Evolutionary conservation across 2,329 filamentous ascomycete species (phyloP).

Genomic region (Didymella pomorum): DNA sequence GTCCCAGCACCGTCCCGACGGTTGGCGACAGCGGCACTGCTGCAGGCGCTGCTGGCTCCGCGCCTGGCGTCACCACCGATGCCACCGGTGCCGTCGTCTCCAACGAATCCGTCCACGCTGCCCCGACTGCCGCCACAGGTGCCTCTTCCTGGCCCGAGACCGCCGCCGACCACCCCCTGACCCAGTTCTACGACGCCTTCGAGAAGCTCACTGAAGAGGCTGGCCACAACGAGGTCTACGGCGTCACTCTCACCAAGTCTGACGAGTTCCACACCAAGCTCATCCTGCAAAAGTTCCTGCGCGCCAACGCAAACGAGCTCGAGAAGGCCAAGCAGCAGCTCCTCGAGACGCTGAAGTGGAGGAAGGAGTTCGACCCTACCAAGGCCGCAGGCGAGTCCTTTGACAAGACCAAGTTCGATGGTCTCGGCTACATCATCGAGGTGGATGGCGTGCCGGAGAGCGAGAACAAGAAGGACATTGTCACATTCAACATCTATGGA

Average conservation of each 20-base stretch:
- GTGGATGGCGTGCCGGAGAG: constrained; percentile 65
- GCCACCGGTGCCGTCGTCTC: constrained; percentile 11
- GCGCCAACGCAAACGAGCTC: constrained; percentile 82
- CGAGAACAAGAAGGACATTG: constrained; percentile 67
- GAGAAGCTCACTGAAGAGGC: constrained; percentile 64
- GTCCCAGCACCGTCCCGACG: constrained; percentile 17
- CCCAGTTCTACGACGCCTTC: constrained; percentile 66
- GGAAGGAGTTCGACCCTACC: constrained; percentile 76
- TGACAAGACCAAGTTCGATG: constrained; percentile 73
- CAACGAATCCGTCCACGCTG: constrained; percentile 2
- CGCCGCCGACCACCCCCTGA: constrained; percentile 54
- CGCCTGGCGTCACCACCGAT: constrained; percentile 19
- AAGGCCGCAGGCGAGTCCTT: constrained; percentile 69
- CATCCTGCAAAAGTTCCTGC: constrained; percentile 90
- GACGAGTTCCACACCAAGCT: constrained; percentile 78
- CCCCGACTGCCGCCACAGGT: constrained; percentile 9
- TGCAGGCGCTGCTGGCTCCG: constrained; percentile 16
- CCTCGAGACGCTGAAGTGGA: constrained; percentile 80
- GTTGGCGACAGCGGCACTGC: constrained; percentile 6
- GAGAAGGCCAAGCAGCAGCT: constrained; percentile 80
- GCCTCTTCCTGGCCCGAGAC: constrained; percentile 49
- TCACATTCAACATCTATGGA: constrained; percentile 95
- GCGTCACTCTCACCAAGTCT: constrained; percentile 67
- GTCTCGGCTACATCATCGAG: constrained; percentile 81
- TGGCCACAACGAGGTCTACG: constrained; percentile 83